Conservation (phyloP, 2,329 filamentous ascomycete genomes). For the Nemania bipapillata region DNA sequence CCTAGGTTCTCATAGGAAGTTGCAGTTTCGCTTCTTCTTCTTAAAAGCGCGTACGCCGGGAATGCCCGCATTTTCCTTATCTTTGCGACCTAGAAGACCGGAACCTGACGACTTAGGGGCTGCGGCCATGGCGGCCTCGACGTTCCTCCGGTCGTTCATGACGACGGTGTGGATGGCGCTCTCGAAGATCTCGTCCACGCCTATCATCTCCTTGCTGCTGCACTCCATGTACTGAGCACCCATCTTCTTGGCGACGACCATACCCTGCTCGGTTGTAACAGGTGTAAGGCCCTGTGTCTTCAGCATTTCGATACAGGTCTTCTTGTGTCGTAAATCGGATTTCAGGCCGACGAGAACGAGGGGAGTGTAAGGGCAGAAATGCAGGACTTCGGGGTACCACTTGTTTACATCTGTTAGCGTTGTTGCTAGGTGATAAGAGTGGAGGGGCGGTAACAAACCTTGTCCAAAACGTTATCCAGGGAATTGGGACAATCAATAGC, state of each 20-base stretch:
- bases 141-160: conserved; percentile 76
- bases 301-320: conserved; percentile 97
- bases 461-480: conserved; percentile 97
- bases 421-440: conserved; percentile 9
- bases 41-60: conserved; percentile 64
- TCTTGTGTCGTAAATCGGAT: conserved; percentile 93
- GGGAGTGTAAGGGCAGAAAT: conserved; percentile 97
- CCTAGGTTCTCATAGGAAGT: conserved; percentile 69
- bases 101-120: conserved; percentile 49
- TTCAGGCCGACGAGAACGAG: conserved; percentile 96
- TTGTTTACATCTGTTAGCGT: conserved; percentile 7
- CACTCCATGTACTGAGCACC: conserved; percentile 96
- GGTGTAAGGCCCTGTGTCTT: conserved; percentile 97
- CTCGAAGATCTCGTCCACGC: conserved; percentile 96
- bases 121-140: conserved; percentile 61
- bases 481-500: conserved; percentile 99
- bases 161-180: conserved; percentile 90
- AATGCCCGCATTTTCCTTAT: conserved; percentile 54
- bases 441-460: conserved; percentile 68
- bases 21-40: conserved; percentile 87
- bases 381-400: conserved; percentile 99
- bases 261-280: conserved; percentile 89
- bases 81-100: conserved; percentile 44
- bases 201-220: conserved; percentile 96
- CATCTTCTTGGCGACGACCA: conserved; percentile 91